Conservation (phyloP, 805 yeast species). For the Monosporozyma yasuniensis region DNA sequence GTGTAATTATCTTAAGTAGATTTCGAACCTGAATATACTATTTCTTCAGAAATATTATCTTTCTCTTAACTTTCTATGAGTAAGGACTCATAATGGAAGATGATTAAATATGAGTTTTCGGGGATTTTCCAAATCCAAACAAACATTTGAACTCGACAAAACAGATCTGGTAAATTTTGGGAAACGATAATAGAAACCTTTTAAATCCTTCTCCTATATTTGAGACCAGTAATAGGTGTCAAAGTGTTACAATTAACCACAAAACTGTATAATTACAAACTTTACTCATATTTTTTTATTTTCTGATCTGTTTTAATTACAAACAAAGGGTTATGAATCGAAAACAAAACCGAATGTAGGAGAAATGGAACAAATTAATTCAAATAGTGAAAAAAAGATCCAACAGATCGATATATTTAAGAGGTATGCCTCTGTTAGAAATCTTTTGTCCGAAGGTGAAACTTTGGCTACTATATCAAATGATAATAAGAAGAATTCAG, state of each 20-base stretch:
- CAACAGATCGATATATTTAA: conserved; percentile 37
- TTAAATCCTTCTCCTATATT: neutral
- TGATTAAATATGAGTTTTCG: neutral
- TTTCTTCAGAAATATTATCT: no score
- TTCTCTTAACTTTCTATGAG: no score
- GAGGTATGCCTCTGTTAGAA: conserved; percentile 30
- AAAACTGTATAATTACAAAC: neutral
- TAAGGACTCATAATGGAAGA: neutral
- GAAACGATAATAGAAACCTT: neutral
- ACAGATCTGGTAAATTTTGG: neutral
- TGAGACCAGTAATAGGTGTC: neutral
- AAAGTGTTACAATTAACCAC: neutral
- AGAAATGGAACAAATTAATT: conserved; percentile 33
- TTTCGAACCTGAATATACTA: no score
- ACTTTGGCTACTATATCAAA: neutral
- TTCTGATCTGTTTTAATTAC: neutral
- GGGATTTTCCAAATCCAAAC: neutral
- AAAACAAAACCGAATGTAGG: neutral
- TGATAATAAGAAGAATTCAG: conserved; percentile 1
- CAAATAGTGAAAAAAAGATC: conserved; percentile 31
- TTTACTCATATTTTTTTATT: neutral
- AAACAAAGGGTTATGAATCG: neutral
- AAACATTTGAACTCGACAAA: neutral
- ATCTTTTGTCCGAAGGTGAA: conserved; percentile 9
- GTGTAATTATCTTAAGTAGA: conserved; percentile 5